These are phyloP conservation scores for Sporisorium exsertum DNA, from an alignment of 1,284 basidiomycete species.

Conservation along the genomic window DNA sequence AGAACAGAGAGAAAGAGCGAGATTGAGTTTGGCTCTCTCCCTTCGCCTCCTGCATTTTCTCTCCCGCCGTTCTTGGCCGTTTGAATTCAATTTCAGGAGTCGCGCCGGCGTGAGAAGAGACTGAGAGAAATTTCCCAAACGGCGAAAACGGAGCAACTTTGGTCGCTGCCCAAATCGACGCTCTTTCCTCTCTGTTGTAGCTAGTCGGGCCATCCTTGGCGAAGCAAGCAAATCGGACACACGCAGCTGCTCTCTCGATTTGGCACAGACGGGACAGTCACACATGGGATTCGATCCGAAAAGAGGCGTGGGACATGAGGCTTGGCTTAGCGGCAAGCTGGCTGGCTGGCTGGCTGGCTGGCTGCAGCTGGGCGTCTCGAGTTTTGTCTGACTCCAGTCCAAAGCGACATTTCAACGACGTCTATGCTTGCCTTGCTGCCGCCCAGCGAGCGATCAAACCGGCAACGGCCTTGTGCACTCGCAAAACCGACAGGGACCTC, in stretches of 20 bases:
- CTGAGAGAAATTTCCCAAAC: neutral
- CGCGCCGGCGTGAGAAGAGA: slow-evolving; percentile 5
- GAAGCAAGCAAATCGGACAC: no score
- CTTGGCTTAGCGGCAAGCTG: no score
- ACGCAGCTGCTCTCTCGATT: no score
- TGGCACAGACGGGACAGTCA: no score
- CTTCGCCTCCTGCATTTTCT: neutral
- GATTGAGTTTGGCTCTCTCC: neutral
- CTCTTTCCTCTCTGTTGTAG: neutral
- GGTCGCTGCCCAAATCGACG: neutral
- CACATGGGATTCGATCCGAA: no score
- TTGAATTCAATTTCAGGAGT: neutral
- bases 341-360: neutral
- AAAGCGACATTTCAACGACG: neutral
- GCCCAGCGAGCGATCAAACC: neutral
- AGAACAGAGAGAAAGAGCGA: neutral
- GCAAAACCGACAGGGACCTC: neutral
- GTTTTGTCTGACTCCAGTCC: neutral
- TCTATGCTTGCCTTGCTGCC: neutral
- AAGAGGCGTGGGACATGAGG: no score
- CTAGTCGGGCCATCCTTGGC: neutral
- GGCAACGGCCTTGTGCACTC: neutral
- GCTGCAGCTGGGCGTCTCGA: no score
- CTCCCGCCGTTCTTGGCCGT: neutral
- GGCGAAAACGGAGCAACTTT: slow-evolving; percentile 3